A percentile compares a stretch with the other conserved stretches of the same genome.
Conservation (phyloP, 2,329 filamentous ascomycete genomes). For the Ophiocordyceps camponoti-saundersi region DNA sequence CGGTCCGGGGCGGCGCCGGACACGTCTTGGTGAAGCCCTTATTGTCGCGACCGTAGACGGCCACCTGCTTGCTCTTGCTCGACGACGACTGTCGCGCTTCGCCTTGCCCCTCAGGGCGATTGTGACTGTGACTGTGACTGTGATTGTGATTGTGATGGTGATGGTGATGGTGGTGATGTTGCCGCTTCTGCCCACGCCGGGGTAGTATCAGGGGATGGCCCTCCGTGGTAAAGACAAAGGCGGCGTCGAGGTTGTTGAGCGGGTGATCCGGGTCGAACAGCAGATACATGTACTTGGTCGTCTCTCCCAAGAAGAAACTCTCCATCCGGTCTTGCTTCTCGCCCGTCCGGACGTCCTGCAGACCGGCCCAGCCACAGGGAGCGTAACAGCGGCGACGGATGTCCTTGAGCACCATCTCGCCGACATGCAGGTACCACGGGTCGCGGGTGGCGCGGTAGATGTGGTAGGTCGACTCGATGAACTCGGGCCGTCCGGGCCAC, state of each 20-base stretch:
- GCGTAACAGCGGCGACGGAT: constrained; percentile 82
- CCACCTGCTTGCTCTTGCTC: neutral
- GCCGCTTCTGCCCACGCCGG: constrained; percentile 7
- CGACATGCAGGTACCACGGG: constrained; percentile 90
- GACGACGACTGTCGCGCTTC: neutral
- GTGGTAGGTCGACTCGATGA: constrained; percentile 93
- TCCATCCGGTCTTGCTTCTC: constrained; percentile 93
- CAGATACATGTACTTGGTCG: constrained; percentile 86
- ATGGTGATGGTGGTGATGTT: neutral
- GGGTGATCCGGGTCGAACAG: constrained; percentile 78
- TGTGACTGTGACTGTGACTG: neutral
- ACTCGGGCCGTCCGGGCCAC: constrained; percentile 93
- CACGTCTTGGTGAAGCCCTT: constrained; percentile 41
- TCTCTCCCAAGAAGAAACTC: constrained; percentile 95
- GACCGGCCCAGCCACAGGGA: constrained; percentile 80
- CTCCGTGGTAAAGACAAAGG: constrained; percentile 91
- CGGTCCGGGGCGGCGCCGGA: constrained; percentile 33
- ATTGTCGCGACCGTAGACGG: neutral
- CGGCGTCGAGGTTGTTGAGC: constrained; percentile 68
- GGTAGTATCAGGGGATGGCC: constrained; percentile 86
- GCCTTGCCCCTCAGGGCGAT: neutral
- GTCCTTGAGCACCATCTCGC: constrained; percentile 86
- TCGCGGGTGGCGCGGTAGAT: constrained; percentile 88
- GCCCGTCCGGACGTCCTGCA: constrained; percentile 67
- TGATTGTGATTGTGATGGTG: neutral